A percentile compares a stretch with the other conserved stretches of the same genome.
These are phyloP conservation scores for Helicostylum pulchrum DNA, from an alignment of 192 early-diverging fungal species.

Conservation along the genomic window DNA sequence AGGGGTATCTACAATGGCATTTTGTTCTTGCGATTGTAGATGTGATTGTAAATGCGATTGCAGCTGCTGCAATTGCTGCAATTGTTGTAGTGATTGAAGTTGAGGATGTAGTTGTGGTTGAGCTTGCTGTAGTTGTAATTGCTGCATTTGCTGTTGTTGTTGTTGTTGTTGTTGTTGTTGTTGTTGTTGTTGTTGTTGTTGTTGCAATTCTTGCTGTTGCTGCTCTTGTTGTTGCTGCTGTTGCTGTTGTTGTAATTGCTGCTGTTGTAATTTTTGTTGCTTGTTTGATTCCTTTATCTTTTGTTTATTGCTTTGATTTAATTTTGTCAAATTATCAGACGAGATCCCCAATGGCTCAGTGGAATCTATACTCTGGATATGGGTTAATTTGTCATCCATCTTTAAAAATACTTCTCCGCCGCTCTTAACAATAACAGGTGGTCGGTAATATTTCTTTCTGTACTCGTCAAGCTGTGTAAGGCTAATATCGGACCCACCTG, in stretches of 20 bases:
- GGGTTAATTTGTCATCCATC: slow-evolving; percentile 37
- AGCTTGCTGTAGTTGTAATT: too few relatives aligned
- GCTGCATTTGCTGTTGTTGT: too few relatives aligned
- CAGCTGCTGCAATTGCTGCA: too few relatives aligned
- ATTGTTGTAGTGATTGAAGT: too few relatives aligned
- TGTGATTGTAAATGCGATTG: too few relatives aligned
- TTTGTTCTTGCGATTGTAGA: background rate
- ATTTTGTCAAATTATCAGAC: background rate
- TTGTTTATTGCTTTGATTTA: background rate
- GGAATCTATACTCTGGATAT: slow-evolving; percentile 26
- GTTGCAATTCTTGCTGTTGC: background rate
- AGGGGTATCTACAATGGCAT: background rate
- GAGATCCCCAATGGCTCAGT: slow-evolving; percentile 43
- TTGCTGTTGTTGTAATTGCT: background rate
- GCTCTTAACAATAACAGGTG: slow-evolving; percentile 67
- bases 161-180: too few relatives aligned
- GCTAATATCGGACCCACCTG: slow-evolving; percentile 65
- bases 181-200: background rate
- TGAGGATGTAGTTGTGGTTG: too few relatives aligned
- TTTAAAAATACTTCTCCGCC: slow-evolving; percentile 64
- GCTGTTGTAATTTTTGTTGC: background rate
- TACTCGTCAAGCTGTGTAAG: slow-evolving; percentile 56
- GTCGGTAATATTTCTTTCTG: slow-evolving; percentile 54
- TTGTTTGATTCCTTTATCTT: background rate
- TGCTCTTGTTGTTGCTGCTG: background rate